A percentile compares a stretch with the other conserved stretches of the same genome.
Conservation (phyloP, 257 asterid genomes). For the Nicotiana otophora region DNA sequence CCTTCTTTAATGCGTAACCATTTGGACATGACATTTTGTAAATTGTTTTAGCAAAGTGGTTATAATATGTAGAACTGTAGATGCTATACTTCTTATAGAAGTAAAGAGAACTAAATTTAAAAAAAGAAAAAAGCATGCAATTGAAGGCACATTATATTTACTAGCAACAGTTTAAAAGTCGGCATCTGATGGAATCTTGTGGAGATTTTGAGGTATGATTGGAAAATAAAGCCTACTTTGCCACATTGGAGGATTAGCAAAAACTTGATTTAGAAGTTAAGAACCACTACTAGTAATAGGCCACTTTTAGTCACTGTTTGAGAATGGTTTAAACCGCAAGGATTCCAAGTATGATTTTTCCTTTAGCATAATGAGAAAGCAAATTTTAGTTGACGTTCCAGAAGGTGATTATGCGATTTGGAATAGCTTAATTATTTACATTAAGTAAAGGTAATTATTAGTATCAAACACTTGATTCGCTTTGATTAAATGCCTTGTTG, state of each 20-base stretch:
- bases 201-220: neutral
- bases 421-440: neutral
- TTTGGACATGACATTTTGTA: neutral
- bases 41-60: neutral
- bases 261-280: conserved; percentile 17
- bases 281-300: conserved; percentile 3
- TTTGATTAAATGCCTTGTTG: neutral
- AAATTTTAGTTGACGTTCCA: neutral
- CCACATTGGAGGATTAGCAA: neutral
- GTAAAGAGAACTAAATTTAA: neutral
- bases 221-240: neutral
- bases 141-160: neutral
- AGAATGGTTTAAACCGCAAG: neutral
- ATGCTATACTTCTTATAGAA: conserved; percentile 3
- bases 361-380: neutral
- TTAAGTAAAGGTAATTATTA: neutral
- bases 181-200: neutral
- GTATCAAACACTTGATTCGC: neutral
- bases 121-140: neutral
- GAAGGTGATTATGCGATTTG: neutral
- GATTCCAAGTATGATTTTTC: neutral
- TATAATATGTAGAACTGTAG: neutral
- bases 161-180: neutral
- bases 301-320: neutral
- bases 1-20: neutral